Evolutionary conservation across 1,284 basidiomycete genomes (phyloP).

Genomic region (Austroboletus novae-zelandiae): DNA sequence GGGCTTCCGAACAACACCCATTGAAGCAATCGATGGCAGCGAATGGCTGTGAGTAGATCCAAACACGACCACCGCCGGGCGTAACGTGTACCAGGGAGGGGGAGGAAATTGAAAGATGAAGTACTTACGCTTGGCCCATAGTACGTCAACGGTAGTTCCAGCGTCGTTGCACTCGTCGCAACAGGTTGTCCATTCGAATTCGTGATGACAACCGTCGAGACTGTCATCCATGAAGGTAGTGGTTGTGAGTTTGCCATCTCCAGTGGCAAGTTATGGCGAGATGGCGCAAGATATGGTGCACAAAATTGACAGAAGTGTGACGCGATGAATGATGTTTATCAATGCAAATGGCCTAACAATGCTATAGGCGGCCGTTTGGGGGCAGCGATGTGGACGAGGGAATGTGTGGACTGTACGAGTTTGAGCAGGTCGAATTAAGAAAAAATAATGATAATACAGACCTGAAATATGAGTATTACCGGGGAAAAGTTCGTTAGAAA

Average conservation of each 20-base stretch:
- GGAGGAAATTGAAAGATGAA: not conserved
- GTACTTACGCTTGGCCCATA: constrained; percentile 69
- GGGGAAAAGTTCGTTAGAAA: constrained; percentile 14
- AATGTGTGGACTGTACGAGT: constrained; percentile 21
- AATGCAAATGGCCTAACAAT: constrained; percentile 1
- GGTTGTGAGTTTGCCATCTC: constrained; percentile 51
- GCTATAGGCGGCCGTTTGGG: not conserved
- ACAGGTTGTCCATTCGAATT: constrained; percentile 48
- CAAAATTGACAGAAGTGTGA: constrained; percentile 1
- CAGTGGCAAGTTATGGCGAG: constrained; percentile 8
- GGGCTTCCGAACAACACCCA: not conserved
- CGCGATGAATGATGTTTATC: constrained; percentile 2
- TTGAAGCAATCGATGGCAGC: not conserved
- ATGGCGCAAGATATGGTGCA: constrained; percentile 4
- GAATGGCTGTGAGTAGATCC: not conserved
- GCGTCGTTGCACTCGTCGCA: constrained; percentile 49
- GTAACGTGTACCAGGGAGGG: not conserved
- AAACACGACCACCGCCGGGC: not conserved
- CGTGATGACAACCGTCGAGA: constrained; percentile 48
- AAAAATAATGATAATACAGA: constrained; percentile 4
- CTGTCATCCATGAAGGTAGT: constrained; percentile 65
- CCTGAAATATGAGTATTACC: constrained; percentile 13
- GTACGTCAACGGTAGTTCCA: constrained; percentile 66
- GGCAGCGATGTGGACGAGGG: constrained; percentile 18
- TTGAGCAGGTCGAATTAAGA: not conserved